Evolutionary conservation across 2,329 filamentous ascomycete genomes (phyloP).

Genomic region (Dryadomyces quercus-mongolicae): DNA sequence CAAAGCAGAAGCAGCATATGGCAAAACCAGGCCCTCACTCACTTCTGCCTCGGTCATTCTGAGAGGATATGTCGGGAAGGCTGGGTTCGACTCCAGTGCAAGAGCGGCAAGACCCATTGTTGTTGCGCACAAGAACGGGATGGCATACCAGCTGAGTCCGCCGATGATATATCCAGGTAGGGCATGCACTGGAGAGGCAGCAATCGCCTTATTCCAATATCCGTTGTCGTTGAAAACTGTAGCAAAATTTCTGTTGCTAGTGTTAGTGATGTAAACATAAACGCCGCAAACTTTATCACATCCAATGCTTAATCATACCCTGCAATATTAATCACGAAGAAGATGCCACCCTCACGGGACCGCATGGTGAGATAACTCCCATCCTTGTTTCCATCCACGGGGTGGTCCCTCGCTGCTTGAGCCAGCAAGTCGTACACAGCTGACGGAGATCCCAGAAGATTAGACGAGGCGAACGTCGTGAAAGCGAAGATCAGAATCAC

Average conservation of each 20-base stretch:
- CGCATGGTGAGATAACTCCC: slow-evolving; percentile 84
- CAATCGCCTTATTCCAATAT: slow-evolving; percentile 91
- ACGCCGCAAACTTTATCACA: too few relatives aligned
- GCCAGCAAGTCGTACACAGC: slow-evolving; percentile 70
- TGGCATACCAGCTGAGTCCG: slow-evolving; percentile 82
- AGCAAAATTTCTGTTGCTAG: slow-evolving; percentile 54
- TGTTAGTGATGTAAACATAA: background rate
- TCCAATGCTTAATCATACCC: background rate
- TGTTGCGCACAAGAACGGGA: slow-evolving; percentile 80
- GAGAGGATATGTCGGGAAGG: slow-evolving; percentile 60
- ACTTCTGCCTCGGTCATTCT: slow-evolving; percentile 66
- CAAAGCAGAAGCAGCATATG: slow-evolving; percentile 72
- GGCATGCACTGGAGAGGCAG: slow-evolving; percentile 72
- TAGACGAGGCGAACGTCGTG: slow-evolving; percentile 65
- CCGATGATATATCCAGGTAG: slow-evolving; percentile 82
- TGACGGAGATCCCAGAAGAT: slow-evolving; percentile 59
- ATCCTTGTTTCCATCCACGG: slow-evolving; percentile 65
- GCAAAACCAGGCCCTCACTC: slow-evolving; percentile 70
- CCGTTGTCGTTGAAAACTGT: slow-evolving; percentile 80
- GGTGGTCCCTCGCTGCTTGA: slow-evolving; percentile 54
- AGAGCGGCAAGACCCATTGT: slow-evolving; percentile 78
- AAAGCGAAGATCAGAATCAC: slow-evolving; percentile 81
- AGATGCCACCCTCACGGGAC: slow-evolving; percentile 68
- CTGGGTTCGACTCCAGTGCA: slow-evolving; percentile 61
- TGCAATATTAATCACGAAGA: slow-evolving; percentile 76